phyloP scores from a whole-genome alignment of 176 grass and related monocot genomes.

The Musa itinerans region DNA sequence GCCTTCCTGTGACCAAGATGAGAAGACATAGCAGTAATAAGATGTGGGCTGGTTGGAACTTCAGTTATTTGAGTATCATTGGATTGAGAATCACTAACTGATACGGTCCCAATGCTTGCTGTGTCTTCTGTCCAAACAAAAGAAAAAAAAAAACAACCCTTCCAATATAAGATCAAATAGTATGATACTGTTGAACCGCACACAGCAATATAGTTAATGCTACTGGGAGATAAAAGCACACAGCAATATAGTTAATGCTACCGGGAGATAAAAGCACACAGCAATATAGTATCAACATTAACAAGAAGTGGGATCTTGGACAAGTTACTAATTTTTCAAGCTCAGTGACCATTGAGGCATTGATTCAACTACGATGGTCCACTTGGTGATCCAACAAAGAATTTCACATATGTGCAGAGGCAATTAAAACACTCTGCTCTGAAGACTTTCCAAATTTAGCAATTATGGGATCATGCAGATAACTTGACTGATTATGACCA shows the following conservation, averaged over 20 bases:
- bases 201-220: background rate
- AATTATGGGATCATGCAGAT: too few species aligned
- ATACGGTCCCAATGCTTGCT: conserved; percentile 13
- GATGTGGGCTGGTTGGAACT: conserved; percentile 15
- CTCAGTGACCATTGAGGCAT: too few species aligned
- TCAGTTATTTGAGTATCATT: conserved; percentile 15
- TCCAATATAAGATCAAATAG: background rate
- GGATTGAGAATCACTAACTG: conserved; percentile 17
- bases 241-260: background rate
- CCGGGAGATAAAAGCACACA: background rate
- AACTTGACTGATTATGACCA: too few species aligned
- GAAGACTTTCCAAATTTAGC: too few species aligned
- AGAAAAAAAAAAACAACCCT: background rate
- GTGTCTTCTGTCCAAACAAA: conserved; percentile 24
- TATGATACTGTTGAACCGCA: background rate
- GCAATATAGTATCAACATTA: background rate
- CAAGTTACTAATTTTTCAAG: too few species aligned
- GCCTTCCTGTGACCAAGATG: conserved; percentile 8
- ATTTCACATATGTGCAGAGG: too few species aligned
- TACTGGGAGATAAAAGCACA: background rate
- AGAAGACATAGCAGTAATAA: conserved; percentile 25
- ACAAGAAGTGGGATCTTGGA: too few species aligned
- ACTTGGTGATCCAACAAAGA: too few species aligned
- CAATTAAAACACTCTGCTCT: too few species aligned
- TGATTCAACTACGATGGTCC: too few species aligned